A percentile compares a stretch with the other conserved stretches of the same genome.
phyloP scores from a whole-genome alignment of 192 early-diverging fungal genomes.

The Lobosporangium transversale region DNA sequence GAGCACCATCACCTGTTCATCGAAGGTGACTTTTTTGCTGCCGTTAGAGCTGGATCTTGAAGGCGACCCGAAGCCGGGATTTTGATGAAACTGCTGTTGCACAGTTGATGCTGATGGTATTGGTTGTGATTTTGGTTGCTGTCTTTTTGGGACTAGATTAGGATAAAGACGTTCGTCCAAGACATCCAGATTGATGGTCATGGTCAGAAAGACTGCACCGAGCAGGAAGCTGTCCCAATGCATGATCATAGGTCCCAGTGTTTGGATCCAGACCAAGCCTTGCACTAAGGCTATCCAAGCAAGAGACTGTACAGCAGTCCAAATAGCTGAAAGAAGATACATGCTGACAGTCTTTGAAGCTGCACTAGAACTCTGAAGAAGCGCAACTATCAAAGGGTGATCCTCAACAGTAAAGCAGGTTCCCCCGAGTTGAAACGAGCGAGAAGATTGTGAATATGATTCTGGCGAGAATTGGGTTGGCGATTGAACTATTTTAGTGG shows the following conservation, averaged over 20 bases:
- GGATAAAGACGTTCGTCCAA: conserved; percentile 9
- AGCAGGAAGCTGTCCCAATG: conserved; percentile 35
- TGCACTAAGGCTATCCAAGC: conserved; percentile 6
- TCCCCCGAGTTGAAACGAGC: too few relatives aligned
- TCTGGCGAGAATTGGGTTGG: too few relatives aligned
- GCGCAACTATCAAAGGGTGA: conserved; percentile 5
- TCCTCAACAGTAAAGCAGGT: too few relatives aligned
- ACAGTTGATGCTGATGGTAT: too few relatives aligned
- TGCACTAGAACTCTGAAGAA: conserved; percentile 21
- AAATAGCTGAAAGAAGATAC: conserved; percentile 17
- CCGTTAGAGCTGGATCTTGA: not conserved
- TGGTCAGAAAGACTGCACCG: conserved; percentile 27
- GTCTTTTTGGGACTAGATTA: conserved; percentile 1
- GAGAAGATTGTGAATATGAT: too few relatives aligned
- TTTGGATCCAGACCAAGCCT: conserved; percentile 22
- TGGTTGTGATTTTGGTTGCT: conserved; percentile 3
- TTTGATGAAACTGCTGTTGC: not conserved
- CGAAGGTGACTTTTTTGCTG: conserved; percentile 35
- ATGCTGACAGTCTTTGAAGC: conserved; percentile 5
- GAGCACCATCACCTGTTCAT: conserved; percentile 36
- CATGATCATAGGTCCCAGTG: conserved; percentile 12
- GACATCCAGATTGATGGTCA: conserved; percentile 17
- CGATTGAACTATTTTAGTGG: too few relatives aligned
- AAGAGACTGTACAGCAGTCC: conserved; percentile 21
- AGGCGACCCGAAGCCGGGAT: not conserved